Evolutionary conservation across 2,329 filamentous ascomycete species (phyloP), one percentile per base, ranked within the genome.

Genomic region (Cordyceps tenuipes): DNA sequence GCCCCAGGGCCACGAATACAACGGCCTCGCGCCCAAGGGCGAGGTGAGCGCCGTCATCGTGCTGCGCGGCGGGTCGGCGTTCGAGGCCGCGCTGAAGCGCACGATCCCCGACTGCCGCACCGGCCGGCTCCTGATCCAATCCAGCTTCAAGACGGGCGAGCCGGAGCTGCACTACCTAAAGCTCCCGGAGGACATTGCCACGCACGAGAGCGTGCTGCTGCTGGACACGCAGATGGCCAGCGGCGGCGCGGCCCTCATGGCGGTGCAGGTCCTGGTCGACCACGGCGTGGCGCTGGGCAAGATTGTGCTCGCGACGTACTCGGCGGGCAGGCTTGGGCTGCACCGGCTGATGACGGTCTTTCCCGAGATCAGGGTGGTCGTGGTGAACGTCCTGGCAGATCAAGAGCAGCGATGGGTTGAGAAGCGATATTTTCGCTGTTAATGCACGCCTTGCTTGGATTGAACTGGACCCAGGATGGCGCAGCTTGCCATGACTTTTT

Each of bases 221-320:
- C 78, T 97, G 21, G 94, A 97, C 72, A 87, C 92, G 15, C 94
- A 99, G 71, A 97, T 97, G 89, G 91, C 90, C 29, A 92, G 88
- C 63, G 94, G 94, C 48, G 93, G 92, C 41, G 83, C 85, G 17
- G 84, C 84, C 1, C 77, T 99, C 61, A 99, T 99, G 94, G 91
- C 94, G 0, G 92, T 97, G 47, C 89, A 94, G 69, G 90, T 97
- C n/a, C 77, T 99, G 57, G 85, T 96, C 17, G 94, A 99, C 71
- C 92, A 97, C 69, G 94, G 94, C 12, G 92, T 97, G 7, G 77
- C 84, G 6, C 87, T 94, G 69, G 83, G 90, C 50, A 87, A 82
- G 64, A 96, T 99, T 64, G 90, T 97, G 39, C 87, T 97, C 71
- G 92, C 96, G 44, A 96, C 93, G 3, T 97, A 95, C 70, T 88